Conservation (phyloP, 2,329 filamentous ascomycete species). For the Pseudocercospora pini-densiflorae region DNA sequence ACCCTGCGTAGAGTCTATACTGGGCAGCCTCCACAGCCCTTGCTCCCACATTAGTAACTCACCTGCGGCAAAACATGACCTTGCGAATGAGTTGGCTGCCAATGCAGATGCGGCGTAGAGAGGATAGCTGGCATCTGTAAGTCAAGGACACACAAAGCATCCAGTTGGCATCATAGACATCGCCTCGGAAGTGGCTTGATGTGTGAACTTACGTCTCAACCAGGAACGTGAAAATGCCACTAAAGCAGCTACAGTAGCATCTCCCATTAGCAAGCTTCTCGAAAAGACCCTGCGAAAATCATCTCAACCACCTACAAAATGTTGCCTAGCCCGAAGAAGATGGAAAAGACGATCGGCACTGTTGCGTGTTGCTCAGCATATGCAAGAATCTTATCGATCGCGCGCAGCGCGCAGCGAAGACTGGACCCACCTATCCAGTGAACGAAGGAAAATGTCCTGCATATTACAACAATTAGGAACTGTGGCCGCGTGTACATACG, state of each 20-base stretch:
- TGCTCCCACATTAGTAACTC: constrained; percentile 42
- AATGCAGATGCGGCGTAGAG: constrained; percentile 56
- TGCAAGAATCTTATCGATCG: constrained; percentile 24
- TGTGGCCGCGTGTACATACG: constrained; percentile 15
- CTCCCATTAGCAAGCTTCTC: background rate
- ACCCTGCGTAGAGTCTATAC: constrained; percentile 6
- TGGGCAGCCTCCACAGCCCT: background rate
- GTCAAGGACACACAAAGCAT: background rate
- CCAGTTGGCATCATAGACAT: constrained; percentile 1
- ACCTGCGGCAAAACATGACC: constrained; percentile 53
- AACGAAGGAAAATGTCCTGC: constrained; percentile 14
- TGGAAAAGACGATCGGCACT: constrained; percentile 57
- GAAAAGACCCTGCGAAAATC: background rate
- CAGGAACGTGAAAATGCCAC: constrained; percentile 27
- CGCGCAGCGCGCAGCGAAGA: background rate
- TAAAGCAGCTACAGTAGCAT: constrained; percentile 18
- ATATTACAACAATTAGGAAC: background rate
- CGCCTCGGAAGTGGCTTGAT: constrained; percentile 2
- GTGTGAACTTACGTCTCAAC: constrained; percentile 22
- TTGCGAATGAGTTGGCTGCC: constrained; percentile 56
- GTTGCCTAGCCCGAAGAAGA: constrained; percentile 48
- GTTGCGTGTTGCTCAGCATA: constrained; percentile 29
- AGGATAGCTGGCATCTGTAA: constrained; percentile 43
- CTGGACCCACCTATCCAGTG: constrained; percentile 27
- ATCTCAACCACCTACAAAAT: constrained; percentile 40